Evolutionary conservation across 257 asterid genomes (phyloP).

Genomic region (Galeopsis tetrahit): DNA sequence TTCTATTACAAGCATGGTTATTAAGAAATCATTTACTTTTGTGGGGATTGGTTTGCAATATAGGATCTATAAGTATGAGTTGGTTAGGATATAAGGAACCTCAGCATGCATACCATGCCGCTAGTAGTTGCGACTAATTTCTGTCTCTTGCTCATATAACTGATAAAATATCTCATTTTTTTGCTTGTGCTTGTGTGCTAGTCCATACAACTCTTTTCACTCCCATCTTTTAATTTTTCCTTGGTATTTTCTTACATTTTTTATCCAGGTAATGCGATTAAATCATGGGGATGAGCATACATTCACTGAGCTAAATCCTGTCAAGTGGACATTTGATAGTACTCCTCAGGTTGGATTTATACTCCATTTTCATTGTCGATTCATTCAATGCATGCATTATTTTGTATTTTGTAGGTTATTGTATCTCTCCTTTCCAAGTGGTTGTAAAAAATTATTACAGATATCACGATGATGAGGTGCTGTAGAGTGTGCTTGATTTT

Average conservation of each 20-base stretch:
- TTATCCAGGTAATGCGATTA: conserved; percentile 73
- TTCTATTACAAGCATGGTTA: conserved; percentile 1
- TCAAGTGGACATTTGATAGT: conserved; percentile 63
- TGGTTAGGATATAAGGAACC: neutral
- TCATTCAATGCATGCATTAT: conserved; percentile 13
- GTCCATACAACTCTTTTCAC: neutral
- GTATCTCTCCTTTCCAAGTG: conserved; percentile 1
- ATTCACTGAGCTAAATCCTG: conserved; percentile 65
- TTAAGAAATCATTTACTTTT: conserved; percentile 8
- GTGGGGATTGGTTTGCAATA: conserved; percentile 10
- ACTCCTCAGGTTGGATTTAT: conserved; percentile 65
- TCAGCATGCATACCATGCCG: neutral
- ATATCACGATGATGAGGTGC: conserved; percentile 7
- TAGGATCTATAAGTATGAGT: neutral
- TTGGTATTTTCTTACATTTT: conserved; percentile 12
- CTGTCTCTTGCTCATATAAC: neutral
- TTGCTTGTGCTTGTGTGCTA: conserved; percentile 19
- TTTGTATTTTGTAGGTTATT: neutral
- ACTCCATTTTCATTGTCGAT: conserved; percentile 1
- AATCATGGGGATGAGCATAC: conserved; percentile 71
- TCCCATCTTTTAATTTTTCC: neutral
- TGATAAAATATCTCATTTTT: neutral
- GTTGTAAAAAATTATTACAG: neutral
- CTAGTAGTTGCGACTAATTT: conserved; percentile 1
- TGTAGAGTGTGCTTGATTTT: conserved; percentile 10